A percentile compares a stretch with the other conserved stretches of the same genome.
Evolutionary conservation across 352 stramenopile genomes (phyloP).

Genomic region (Pythium pyrilobum): DNA sequence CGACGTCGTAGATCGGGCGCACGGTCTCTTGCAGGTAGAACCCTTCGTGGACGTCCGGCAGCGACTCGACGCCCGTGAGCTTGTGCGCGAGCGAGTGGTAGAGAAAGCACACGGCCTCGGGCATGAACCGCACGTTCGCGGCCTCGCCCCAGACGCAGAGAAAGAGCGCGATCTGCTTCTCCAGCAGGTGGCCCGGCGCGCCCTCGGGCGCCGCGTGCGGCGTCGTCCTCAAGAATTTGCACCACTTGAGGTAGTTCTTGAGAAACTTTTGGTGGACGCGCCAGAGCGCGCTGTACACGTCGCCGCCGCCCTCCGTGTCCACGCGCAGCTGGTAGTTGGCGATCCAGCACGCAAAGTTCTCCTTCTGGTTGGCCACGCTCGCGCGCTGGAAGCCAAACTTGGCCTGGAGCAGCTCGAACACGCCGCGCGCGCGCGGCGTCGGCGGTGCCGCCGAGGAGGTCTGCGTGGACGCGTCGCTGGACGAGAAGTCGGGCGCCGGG

Average conservation of each 20-base stretch:
- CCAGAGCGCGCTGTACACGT: conserved; percentile 39
- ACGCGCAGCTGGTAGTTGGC: conserved; percentile 79
- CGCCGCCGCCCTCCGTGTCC: conserved; percentile 33
- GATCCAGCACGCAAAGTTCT: conserved; percentile 82
- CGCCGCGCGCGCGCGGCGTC: conserved; percentile 24
- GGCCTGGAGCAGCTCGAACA: conserved; percentile 71
- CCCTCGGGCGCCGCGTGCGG: conserved; percentile 62
- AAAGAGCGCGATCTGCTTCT: conserved; percentile 77
- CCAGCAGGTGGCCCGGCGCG: conserved; percentile 33
- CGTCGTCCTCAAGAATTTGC: conserved; percentile 85
- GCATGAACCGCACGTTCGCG: conserved; percentile 85
- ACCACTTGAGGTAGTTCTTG: conserved; percentile 93
- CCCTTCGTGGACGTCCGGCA: conserved; percentile 43
- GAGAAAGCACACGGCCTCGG: conserved; percentile 86
- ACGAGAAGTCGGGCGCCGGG: conserved; percentile 19
- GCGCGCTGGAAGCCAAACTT: conserved; percentile 81
- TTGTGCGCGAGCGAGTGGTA: conserved; percentile 77
- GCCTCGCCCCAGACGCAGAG: conserved; percentile 81
- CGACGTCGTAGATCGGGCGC: conserved; percentile 71
- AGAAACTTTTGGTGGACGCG: conserved; percentile 83
- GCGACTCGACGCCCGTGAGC: conserved; percentile 47
- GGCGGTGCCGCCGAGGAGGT: conserved; percentile 10
- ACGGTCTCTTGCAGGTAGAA: conserved; percentile 68
- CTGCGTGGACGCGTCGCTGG: neutral
- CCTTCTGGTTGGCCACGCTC: conserved; percentile 78